These are phyloP conservation scores for Penicillium sp. DNA, from an alignment of 2,329 filamentous ascomycete genomes.

Conservation along the genomic window DNA sequence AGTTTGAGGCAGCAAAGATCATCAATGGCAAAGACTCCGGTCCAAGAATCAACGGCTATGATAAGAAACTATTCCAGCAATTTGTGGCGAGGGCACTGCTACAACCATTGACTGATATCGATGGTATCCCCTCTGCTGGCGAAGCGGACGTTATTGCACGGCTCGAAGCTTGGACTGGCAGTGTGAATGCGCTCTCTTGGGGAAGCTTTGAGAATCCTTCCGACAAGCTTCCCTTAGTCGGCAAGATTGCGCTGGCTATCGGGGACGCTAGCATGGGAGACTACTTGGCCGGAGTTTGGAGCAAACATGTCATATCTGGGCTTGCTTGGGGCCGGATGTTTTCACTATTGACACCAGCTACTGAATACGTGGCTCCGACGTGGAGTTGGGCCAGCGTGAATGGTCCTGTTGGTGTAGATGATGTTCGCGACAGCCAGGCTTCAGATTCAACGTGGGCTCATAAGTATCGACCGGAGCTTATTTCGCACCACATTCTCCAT, in stretches of 20 bases:
- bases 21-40: background rate
- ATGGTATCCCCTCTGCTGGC: background rate
- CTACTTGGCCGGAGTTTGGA: background rate
- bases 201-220: background rate
- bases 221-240: slow-evolving; percentile 1
- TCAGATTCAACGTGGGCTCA: background rate
- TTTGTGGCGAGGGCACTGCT: background rate
- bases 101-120: background rate
- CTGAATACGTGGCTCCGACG: background rate
- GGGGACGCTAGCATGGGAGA: background rate
- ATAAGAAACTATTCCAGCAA: background rate
- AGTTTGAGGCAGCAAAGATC: slow-evolving; percentile 2
- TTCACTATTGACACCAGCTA: background rate
- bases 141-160: background rate
- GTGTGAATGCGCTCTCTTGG: slow-evolving; percentile 2
- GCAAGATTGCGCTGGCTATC: background rate
- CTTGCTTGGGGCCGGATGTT: background rate
- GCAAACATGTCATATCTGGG: background rate
- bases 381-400: background rate
- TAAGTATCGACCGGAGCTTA: background rate
- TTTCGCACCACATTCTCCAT: background rate
- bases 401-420: background rate
- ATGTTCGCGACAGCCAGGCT: background rate
- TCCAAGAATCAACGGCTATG: background rate
- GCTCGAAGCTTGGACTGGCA: background rate